Evolutionary conservation across 768 basidiomycete genomes (phyloP).

Genomic region (Saitozyma sp.): DNA sequence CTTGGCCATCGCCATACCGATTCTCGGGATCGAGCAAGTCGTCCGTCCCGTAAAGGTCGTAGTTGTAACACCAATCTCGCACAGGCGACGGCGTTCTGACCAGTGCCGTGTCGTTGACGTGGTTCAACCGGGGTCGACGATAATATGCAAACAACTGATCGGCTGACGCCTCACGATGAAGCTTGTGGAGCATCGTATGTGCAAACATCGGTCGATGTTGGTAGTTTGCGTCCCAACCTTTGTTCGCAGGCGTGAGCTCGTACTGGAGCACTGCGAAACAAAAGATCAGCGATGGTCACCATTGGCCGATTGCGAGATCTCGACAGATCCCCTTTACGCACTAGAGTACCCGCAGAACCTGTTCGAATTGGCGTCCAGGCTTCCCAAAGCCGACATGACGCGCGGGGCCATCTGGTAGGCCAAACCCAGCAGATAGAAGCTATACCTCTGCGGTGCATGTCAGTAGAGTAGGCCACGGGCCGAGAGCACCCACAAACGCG

Average conservation of each 20-base stretch:
- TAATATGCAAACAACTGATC: slow-evolving; percentile 46
- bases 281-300: too few relatives aligned
- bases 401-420: slow-evolving; percentile 49
- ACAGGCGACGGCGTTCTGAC: slow-evolving; percentile 41
- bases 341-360: slow-evolving; percentile 53
- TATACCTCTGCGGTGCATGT: slow-evolving; percentile 43
- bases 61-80: slow-evolving; percentile 41
- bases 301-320: too few relatives aligned
- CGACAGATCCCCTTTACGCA: too few relatives aligned
- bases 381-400: slow-evolving; percentile 42
- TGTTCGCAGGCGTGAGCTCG: slow-evolving; percentile 39
- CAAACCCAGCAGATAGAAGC: slow-evolving; percentile 53
- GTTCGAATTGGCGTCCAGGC: slow-evolving; percentile 34
- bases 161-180: slow-evolving; percentile 28
- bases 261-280: slow-evolving; percentile 44
- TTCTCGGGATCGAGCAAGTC: slow-evolving; percentile 29
- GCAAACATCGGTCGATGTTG: slow-evolving; percentile 51
- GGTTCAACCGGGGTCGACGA: slow-evolving; percentile 37
- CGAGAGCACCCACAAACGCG: slow-evolving; percentile 45
- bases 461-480: not conserved
- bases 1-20: slow-evolving; percentile 42
- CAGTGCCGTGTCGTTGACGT: slow-evolving; percentile 37
- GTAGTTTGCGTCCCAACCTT: slow-evolving; percentile 23
- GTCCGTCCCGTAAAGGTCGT: slow-evolving; percentile 43
- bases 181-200: slow-evolving; percentile 54